These are phyloP conservation scores for Nothopassalora personata DNA, from an alignment of 2,329 filamentous ascomycete genomes.

Conservation along the genomic window DNA sequence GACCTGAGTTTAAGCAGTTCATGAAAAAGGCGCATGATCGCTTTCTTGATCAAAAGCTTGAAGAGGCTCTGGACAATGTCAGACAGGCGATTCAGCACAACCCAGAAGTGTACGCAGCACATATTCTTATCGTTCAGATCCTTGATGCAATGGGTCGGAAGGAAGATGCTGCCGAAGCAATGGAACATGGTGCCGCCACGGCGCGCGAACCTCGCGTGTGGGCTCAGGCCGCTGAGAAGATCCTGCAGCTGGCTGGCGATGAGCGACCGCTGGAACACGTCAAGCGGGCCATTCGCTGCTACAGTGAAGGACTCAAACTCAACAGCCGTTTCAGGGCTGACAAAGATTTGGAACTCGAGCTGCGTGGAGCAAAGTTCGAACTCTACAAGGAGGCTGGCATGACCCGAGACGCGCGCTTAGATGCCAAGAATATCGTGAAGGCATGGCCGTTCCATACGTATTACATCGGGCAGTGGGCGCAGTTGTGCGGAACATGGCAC, in stretches of 20 bases:
- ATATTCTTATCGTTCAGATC: slow-evolving; percentile 57
- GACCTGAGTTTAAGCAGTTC: slow-evolving; percentile 64
- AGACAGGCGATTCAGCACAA: slow-evolving; percentile 51
- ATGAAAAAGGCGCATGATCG: slow-evolving; percentile 63
- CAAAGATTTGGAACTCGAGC: slow-evolving; percentile 28
- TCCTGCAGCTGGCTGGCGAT: slow-evolving; percentile 46
- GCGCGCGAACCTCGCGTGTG: slow-evolving; percentile 53
- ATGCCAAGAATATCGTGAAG: slow-evolving; percentile 52
- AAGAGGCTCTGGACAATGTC: slow-evolving; percentile 52
- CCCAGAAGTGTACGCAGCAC: slow-evolving; percentile 58
- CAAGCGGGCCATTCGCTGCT: slow-evolving; percentile 50
- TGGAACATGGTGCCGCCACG: slow-evolving; percentile 55
- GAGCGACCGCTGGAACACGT: slow-evolving; percentile 26
- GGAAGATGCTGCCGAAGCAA: slow-evolving; percentile 51
- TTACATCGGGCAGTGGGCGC: slow-evolving; percentile 52
- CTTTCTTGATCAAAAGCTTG: slow-evolving; percentile 59
- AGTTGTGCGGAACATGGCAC: slow-evolving; percentile 40
- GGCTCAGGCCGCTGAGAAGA: slow-evolving; percentile 52
- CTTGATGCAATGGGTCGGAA: slow-evolving; percentile 52
- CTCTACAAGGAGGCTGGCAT: slow-evolving; percentile 49
- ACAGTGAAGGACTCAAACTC: slow-evolving; percentile 47
- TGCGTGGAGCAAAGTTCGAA: slow-evolving; percentile 52
- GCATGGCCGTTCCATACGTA: slow-evolving; percentile 50
- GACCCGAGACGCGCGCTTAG: slow-evolving; percentile 43
- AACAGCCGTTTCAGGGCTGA: slow-evolving; percentile 34